Base-by-base conservation (phyloP, 179 eudicot species). In the Patellifolia procumbens region DNA sequence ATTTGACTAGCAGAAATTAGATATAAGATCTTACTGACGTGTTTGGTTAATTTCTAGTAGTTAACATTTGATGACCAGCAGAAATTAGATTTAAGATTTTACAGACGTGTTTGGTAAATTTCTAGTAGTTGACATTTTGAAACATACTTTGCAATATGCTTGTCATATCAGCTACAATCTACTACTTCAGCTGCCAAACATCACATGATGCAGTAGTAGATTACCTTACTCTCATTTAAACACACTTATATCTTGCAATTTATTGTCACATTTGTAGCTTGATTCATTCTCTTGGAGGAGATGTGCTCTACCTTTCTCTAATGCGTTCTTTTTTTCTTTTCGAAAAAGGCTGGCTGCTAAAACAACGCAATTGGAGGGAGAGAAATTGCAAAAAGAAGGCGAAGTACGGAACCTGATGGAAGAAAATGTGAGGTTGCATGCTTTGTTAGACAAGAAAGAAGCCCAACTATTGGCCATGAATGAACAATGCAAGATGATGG, bases 401-500 rank as follows among this genome's bases (percentile, higher is more conserved):
- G 97, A 94, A 80, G 97, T 90, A 39, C 98, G 89, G 84, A 92
- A 88, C 76, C 92, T 94, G 22, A 90, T 94, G 98, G 96, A 92
- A 76, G 97, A 94, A 78, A 94, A 94, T 70, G 88, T 89, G 79
- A 87, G 83, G 84, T 77, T 94, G 82, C 83, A 82, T 78, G 83
- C 92, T 52, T 87, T 88, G 68, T 89, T 94, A 42, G 98, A 94
- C 89, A 89, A 94, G 82, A 94, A 92, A 81, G 98, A 94, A 81
- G 97, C 97, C 16, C 98, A 94, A 73, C 88, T 94, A 39, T 83
- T 94, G 84, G 98, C 98, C 71, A 94, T 94, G 98, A 94, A 89
- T 75, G 98, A 94, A 72, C 97, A 94, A 59, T 94, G 98, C 88
- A 93, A 92, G 89, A 81, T 93, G 68, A 92, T 93, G 97, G 98